A percentile compares a stretch with the other conserved stretches of the same genome.
Evolutionary conservation across 192 early-diverging fungal species (phyloP).

Genomic region (Backusella liffmaniae): DNA sequence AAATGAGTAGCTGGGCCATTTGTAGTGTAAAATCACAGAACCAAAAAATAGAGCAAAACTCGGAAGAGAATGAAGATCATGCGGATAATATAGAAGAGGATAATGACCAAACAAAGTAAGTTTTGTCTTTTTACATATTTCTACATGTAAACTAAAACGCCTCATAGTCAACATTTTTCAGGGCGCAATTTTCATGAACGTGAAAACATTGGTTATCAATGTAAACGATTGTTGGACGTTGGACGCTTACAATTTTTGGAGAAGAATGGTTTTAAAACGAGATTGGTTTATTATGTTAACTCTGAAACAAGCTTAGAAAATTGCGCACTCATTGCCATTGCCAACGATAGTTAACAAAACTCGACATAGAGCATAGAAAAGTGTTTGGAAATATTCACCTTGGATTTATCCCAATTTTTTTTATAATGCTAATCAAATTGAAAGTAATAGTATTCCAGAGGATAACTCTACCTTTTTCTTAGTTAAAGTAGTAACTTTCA

Average conservation of each 20-base stretch:
- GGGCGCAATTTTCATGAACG: constrained; percentile 60
- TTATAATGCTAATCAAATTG: no score
- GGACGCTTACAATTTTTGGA: constrained; percentile 63
- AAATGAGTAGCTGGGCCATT: constrained; percentile 80
- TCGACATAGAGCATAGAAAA: neutral
- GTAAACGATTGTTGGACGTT: constrained; percentile 78
- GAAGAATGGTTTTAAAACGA: constrained; percentile 56
- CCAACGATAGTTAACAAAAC: constrained; percentile 1
- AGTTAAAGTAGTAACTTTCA: no score
- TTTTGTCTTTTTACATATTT: neutral
- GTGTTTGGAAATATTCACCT: neutral
- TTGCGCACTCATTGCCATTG: constrained; percentile 62
- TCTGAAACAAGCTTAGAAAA: constrained; percentile 70
- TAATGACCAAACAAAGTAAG: constrained; percentile 34
- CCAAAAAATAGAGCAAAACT: constrained; percentile 36
- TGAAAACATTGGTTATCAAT: constrained; percentile 63
- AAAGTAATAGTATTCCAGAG: no score
- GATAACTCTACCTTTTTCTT: no score
- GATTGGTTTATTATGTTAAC: constrained; percentile 76
- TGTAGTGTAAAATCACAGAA: constrained; percentile 42
- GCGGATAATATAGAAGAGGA: constrained; percentile 41
- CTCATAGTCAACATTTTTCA: constrained; percentile 62
- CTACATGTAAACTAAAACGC: neutral
- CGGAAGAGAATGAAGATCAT: constrained; percentile 24
- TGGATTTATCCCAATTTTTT: no score